phyloP scores from a whole-genome alignment of 495 filamentous ascomycete genomes.

The Penicillium subrubescens region DNA sequence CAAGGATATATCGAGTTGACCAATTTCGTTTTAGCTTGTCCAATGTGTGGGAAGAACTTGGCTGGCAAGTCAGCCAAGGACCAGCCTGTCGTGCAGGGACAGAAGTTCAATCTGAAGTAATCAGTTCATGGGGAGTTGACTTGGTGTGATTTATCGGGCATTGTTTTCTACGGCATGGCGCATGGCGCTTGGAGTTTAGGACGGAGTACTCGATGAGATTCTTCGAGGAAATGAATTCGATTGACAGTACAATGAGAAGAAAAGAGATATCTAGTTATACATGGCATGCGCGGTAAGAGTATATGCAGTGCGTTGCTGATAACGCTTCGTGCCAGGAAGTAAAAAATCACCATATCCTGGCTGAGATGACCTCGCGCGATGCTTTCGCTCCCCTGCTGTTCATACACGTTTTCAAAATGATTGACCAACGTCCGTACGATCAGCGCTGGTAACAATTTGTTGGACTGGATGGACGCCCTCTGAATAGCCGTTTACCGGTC shows the following conservation, averaged over 20 bases:
- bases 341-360: slow-evolving; percentile 20
- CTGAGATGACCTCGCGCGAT: not conserved
- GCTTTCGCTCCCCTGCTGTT: slow-evolving; percentile 9
- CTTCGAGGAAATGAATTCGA: slow-evolving; percentile 25
- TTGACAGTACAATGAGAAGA: slow-evolving; percentile 26
- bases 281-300: slow-evolving; percentile 44
- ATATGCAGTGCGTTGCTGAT: slow-evolving; percentile 42
- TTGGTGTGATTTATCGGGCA: not conserved
- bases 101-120: slow-evolving; percentile 69
- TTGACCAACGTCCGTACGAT: not conserved
- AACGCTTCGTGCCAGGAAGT: slow-evolving; percentile 19
- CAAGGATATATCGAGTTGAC: too few species aligned
- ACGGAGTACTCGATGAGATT: not conserved
- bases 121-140: not conserved
- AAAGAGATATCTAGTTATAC: slow-evolving; percentile 49
- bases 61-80: slow-evolving; percentile 49
- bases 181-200: slow-evolving; percentile 25
- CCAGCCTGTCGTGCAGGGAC: slow-evolving; percentile 60
- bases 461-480: not conserved
- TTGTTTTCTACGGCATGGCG: slow-evolving; percentile 21
- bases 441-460: not conserved
- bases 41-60: slow-evolving; percentile 65
- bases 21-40: slow-evolving; percentile 56
- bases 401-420: slow-evolving; percentile 8
- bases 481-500: slow-evolving; percentile 56